Evolutionary conservation across 352 stramenopile genomes (phyloP), one percentile per base, ranked within the genome.

Genomic region (Pythium volutum): DNA sequence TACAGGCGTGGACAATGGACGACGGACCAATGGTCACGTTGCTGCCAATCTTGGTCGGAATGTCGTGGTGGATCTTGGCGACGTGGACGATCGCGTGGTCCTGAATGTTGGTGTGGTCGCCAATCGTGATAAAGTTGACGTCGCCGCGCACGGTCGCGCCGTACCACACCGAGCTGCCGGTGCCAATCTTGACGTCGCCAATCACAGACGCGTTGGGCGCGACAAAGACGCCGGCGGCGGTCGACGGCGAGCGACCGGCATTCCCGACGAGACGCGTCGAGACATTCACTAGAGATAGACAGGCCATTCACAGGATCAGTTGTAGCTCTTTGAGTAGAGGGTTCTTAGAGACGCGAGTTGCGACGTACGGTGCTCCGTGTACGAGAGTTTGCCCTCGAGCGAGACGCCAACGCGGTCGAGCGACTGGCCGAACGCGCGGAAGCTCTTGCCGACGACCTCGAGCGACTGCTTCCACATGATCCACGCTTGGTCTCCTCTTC

Each of bases 31-130:
- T 84, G 20, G 82, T 95, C 59, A 98, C 92, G 71, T 97, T 88
- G 78, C 69, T 94, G 41, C 93, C 92, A 63, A 98, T 97, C 54
- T 85, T 87, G 36, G 89, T 97, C 36, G 89, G 88, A 58, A 95
- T 87, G 67, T 97, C 84, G 57, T 90, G 80, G 66, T 89, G 81
- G 67, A 97, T 95, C 75, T 98, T 98, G 62, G 93, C 86, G 67
- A 97, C 91, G 67, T 97, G 91, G 50, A 98, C 76, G n/a, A 98
- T 84, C 5, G 87, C 91, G 69, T 95, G 82, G 72, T 98, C 93
- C 66, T 96, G 88, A 55, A 98, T 94, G 73, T 91, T 96, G 71
- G 88, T 95, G 77, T 97, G 90, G 39, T 95, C 82, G 36, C 95
- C 96, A 73, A 99, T 98, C 8, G 78, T 91, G 57, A 98, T 96